A percentile compares a stretch with the other conserved stretches of the same genome.
phyloP scores from a whole-genome alignment of 192 early-diverging fungal species.

The Entomortierella chlamydospora region DNA sequence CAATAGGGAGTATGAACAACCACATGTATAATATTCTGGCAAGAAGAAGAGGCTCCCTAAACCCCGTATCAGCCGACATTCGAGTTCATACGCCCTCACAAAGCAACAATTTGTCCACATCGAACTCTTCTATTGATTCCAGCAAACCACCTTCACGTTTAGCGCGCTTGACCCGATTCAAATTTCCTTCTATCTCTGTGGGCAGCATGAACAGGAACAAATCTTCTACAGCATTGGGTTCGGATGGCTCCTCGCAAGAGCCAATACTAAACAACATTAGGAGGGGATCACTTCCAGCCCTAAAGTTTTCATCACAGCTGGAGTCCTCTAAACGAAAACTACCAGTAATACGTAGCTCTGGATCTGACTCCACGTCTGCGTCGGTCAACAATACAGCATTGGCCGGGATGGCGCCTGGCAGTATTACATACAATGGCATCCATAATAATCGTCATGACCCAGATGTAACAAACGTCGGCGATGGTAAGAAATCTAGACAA shows the following conservation, averaged over 20 bases:
- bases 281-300: constrained; percentile 10
- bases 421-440: constrained; percentile 26
- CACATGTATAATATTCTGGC: constrained; percentile 2
- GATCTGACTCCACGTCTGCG: constrained; percentile 26
- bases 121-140: neutral
- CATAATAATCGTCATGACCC: constrained; percentile 19
- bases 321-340: neutral
- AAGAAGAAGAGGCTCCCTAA: neutral
- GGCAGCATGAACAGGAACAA: constrained; percentile 30
- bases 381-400: constrained; percentile 21
- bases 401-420: constrained; percentile 5
- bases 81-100: neutral
- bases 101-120: neutral
- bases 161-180: constrained; percentile 24
- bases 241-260: neutral
- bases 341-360: neutral
- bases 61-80: neutral
- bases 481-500: constrained; percentile 12
- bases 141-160: constrained; percentile 17
- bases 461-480: neutral
- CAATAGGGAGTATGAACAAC: neutral
- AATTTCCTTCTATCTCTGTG: constrained; percentile 38
- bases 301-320: neutral
- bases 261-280: constrained; percentile 5
- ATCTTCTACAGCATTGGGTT: neutral